Base-by-base conservation (phyloP, 2,329 filamentous ascomycete genomes). In the Paecilomyces dactylethromorphus region DNA sequence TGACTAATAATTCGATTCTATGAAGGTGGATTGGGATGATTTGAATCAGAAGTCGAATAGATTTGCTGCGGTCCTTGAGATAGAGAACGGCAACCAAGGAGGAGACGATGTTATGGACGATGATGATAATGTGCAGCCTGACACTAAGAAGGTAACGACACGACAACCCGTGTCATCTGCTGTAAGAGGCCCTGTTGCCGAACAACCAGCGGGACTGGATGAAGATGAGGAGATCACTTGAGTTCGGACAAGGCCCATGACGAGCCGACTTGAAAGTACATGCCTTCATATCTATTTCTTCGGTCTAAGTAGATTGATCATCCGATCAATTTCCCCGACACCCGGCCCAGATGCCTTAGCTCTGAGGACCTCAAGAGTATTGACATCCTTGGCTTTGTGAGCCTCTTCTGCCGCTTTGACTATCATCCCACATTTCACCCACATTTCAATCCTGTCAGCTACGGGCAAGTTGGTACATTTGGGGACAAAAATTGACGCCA, bases 371-470 rank as follows among this genome's bases (percentile, higher is more conserved):
- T 88, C 84, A 76, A 95, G 86, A n/a, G 87, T 79, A 65, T 87
- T 87, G 54, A 85, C 79, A 71, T 99, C 90, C 74, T 90, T 95
- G 60, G 84, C 82, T 77, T 87, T 91, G 60, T 92, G 82, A 2
- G 94, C 93, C 77, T 97, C 94, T 76, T 97, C 92, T 3, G 89
- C 94, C 2, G 94, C 94, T 76, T 91, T 92, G 29, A 89, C 84
- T 52, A 91, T 81, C 86, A 96, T 85, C 18, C 93, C 93, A 73
- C 94, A 97, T 77, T 96, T 96, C 67, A 96, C 87, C 83, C 92
- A 99, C 93, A 99, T 97, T 65, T 88, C 84, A 58, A 96, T 87
- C 3, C 87, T 81, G 66, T 92, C 89, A 2, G 84, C 82, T 0
- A 84, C 79, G 52, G 87, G 82, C 53, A 95, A 72, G 58, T 81